Percentiles rank a stretch among this genome's conserved stretches.
Evolutionary conservation across 495 filamentous ascomycete genomes (phyloP).

Genomic region (Articulospora tetracladia): DNA sequence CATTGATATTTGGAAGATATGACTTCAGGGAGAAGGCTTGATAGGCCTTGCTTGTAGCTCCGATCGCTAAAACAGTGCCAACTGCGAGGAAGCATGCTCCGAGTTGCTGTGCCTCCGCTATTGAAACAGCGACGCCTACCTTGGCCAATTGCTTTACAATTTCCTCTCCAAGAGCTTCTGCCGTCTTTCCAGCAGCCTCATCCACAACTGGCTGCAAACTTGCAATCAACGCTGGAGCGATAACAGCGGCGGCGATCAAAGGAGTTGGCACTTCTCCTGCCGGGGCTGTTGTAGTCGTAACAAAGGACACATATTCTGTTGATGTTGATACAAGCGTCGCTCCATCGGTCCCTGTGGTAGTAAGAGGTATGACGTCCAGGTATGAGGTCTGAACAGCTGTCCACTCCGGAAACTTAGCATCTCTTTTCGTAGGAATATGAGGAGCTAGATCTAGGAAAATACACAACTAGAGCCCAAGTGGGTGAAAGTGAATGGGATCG

Average conservation of each 20-base stretch:
- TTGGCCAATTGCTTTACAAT: conserved; percentile 4
- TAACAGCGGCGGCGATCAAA: conserved; percentile 4
- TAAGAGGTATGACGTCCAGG: conserved; percentile 4
- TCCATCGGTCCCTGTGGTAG: conserved; percentile 4
- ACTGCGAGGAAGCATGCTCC: not conserved
- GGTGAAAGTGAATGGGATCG: too few species aligned
- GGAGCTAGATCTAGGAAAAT: too few species aligned
- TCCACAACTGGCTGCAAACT: conserved; percentile 6
- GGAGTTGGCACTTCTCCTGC: conserved; percentile 1
- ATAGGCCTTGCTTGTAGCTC: not conserved
- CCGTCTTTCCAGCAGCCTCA: conserved; percentile 4
- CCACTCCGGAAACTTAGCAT: not conserved
- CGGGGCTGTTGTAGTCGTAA: conserved; percentile 5
- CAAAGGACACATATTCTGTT: conserved; percentile 8
- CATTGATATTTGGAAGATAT: conserved; percentile 1
- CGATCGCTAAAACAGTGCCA: not conserved
- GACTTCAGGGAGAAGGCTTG: conserved; percentile 1
- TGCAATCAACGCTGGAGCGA: conserved; percentile 6
- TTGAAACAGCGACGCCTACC: not conserved
- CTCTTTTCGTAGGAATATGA: too few species aligned
- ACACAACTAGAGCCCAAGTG: too few species aligned
- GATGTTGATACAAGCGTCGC: conserved; percentile 6
- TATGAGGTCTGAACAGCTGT: conserved; percentile 5
- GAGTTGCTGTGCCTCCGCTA: not conserved
- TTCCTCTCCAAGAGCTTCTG: conserved; percentile 4